Base-by-base conservation (phyloP, 345 rosid species). In the Eucalyptus caleyi region DNA sequence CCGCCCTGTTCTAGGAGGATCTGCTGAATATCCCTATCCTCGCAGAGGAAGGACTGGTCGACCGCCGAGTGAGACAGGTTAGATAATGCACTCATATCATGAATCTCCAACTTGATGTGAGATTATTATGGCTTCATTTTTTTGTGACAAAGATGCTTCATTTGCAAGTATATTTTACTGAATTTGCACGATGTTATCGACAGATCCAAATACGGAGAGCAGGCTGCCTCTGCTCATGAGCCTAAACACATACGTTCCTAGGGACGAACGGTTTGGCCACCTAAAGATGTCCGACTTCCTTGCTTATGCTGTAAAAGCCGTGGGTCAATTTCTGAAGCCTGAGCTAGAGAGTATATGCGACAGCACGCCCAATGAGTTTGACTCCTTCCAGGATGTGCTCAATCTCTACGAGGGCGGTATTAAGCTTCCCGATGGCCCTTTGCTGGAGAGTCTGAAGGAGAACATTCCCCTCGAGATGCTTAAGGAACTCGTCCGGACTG, bases 41-140 rank as follows among this genome's bases (percentile, higher is more conserved):
- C 92, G 95, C 40, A 91, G 95, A 53, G 94, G 92, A 80, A 93
- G 95, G 88, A 93, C 95, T 6, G 87, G 95, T 87, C 89, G 94
- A 82, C 53, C 91, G 50, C 92, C 91, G 14, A 49, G 89, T 40
- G 51, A 90, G 77, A 65, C 93, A 87, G 94, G 94, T 93, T 32
- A 50, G 62, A 72, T 83, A 47, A 21, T 81, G 67, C 44, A 32
- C 65, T 21, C n/a, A 23, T 83, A 16, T 87, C 77, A 65, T 65
- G 77, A n/a, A 65, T n/a, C 40, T 65, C 77, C 77, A 65, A 65
- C 40, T 65, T 9, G 37, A 65, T 65, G 77, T n/a, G 72, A 62
- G 72, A 62, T 30, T 30, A 30, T 62, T 30, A 30, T 30, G 37
- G 72, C 72, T 62, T 62, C 19, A 62, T 62, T 62, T 62, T 62